A percentile compares a stretch with the other conserved stretches of the same genome.
phyloP scores from a whole-genome alignment of 305 asterid genomes.

The Ilex paraguariensis region DNA sequence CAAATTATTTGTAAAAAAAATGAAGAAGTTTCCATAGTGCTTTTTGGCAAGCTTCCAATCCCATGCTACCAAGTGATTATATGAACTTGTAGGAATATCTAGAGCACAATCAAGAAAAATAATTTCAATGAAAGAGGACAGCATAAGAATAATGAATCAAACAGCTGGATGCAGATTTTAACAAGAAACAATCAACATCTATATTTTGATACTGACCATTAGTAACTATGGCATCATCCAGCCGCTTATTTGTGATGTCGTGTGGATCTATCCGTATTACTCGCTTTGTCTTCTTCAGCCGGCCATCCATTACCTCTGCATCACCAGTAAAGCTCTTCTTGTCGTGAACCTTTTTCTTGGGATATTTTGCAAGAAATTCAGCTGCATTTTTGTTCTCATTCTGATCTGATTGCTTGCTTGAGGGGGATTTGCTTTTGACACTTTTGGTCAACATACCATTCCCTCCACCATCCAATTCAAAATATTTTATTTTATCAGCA shows the following conservation, averaged over 20 bases:
- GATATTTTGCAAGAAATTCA: constrained; percentile 27
- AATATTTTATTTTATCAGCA: constrained; percentile 20
- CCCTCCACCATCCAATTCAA: constrained; percentile 24
- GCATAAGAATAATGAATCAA: too few relatives aligned
- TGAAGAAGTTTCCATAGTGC: too few relatives aligned
- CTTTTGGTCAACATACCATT: constrained; percentile 24
- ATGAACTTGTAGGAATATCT: too few relatives aligned
- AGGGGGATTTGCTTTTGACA: constrained; percentile 25
- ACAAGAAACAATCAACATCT: too few relatives aligned
- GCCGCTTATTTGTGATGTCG: constrained; percentile 84
- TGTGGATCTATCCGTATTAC: constrained; percentile 65
- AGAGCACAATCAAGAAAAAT: too few relatives aligned
- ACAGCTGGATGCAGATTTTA: too few relatives aligned
- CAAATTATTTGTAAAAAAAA: too few relatives aligned
- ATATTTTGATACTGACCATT: constrained; percentile 38
- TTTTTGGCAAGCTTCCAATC: too few relatives aligned
- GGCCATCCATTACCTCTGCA: constrained; percentile 31
- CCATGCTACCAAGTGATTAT: too few relatives aligned
- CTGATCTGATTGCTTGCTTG: constrained; percentile 20
- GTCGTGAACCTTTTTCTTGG: constrained; percentile 33
- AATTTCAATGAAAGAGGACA: too few relatives aligned
- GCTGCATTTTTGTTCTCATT: constrained; percentile 23
- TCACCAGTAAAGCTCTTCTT: constrained; percentile 34
- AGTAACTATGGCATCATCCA: constrained; percentile 48
- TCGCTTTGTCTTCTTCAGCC: constrained; percentile 61